Conservation (phyloP, 2,329 filamentous ascomycete species). For the Colletotrichum sp. region DNA sequence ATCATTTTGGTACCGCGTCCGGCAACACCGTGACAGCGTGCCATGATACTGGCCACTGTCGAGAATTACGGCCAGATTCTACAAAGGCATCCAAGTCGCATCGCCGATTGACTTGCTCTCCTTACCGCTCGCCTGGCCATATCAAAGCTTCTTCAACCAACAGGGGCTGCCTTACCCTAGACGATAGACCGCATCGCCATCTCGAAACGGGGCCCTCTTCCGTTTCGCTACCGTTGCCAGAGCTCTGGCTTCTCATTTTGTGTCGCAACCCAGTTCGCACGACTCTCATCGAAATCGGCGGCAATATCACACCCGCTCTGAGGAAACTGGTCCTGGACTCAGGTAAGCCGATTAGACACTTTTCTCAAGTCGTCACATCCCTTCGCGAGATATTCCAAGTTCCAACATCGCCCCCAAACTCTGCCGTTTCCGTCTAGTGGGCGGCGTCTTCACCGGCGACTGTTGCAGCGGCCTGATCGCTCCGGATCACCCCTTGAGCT, state of each 20-base stretch:
- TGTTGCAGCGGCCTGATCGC: background rate
- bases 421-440: background rate
- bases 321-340: background rate
- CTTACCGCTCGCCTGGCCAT: background rate
- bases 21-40: background rate
- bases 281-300: background rate
- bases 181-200: background rate
- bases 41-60: background rate
- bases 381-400: background rate
- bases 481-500: background rate
- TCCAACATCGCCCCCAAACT: background rate
- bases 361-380: background rate
- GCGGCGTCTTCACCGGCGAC: background rate
- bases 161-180: background rate
- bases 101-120: background rate
- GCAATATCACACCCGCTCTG: background rate
- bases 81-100: background rate
- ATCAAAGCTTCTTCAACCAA: background rate
- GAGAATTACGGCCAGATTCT: background rate
- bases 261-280: background rate
- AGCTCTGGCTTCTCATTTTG: background rate
- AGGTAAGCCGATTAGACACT: constrained; percentile 3
- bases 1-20: background rate
- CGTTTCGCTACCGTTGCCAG: background rate
- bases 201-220: background rate